Percentiles rank a stretch among this genome's conserved stretches.
phyloP scores from a whole-genome alignment of 768 basidiomycete species.

The Mycena metata region DNA sequence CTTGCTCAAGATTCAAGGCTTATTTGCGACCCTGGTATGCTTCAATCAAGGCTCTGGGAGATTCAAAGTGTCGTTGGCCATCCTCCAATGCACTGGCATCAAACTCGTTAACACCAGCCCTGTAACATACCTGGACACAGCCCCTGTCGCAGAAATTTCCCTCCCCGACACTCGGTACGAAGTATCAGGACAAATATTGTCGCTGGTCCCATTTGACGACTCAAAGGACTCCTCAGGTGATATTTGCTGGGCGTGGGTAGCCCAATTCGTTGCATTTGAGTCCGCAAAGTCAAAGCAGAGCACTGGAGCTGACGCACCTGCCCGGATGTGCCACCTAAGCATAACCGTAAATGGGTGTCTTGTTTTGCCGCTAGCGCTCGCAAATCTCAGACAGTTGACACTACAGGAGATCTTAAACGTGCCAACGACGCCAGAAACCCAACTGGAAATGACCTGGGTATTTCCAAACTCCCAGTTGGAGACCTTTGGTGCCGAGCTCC shows the following conservation, averaged over 20 bases:
- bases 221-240: background rate
- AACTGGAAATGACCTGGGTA: constrained; percentile 14
- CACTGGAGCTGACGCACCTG: background rate
- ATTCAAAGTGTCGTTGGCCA: constrained; percentile 14
- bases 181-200: constrained; percentile 19
- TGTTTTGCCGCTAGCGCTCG: background rate
- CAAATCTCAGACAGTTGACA: background rate
- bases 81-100: constrained; percentile 21
- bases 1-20: constrained; percentile 14
- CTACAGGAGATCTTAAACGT: constrained; percentile 3
- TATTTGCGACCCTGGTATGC: constrained; percentile 23
- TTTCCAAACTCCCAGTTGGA: constrained; percentile 10
- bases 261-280: constrained; percentile 20
- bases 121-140: background rate
- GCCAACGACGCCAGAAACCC: background rate
- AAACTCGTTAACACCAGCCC: constrained; percentile 4
- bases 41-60: constrained; percentile 3
- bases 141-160: constrained; percentile 13
- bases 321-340: constrained; percentile 13
- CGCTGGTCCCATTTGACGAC: constrained; percentile 15
- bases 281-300: constrained; percentile 9
- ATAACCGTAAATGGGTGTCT: constrained; percentile 13
- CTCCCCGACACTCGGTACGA: constrained; percentile 20
- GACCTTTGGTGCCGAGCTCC: background rate
- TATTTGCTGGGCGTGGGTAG: constrained; percentile 22